These are phyloP conservation scores for Tolypocladium pustulatum DNA, from an alignment of 2,329 filamentous ascomycete genomes.

Conservation along the genomic window DNA sequence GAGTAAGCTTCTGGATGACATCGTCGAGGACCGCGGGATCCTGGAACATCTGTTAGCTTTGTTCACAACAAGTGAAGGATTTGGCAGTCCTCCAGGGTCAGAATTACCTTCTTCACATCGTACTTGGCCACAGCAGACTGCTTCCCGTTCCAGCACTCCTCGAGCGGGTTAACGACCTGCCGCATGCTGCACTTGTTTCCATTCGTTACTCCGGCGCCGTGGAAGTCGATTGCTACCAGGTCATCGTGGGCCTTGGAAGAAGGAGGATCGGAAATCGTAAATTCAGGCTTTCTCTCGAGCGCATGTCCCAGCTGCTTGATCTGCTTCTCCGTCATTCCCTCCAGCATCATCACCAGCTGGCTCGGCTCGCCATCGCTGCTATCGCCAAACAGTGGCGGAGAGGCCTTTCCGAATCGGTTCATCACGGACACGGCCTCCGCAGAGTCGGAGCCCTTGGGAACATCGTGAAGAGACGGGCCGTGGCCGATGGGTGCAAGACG, in stretches of 20 bases:
- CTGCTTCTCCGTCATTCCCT: slow-evolving; percentile 40
- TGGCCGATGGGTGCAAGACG: slow-evolving; percentile 37
- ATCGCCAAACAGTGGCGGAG: slow-evolving; percentile 38
- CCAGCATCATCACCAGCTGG: slow-evolving; percentile 50
- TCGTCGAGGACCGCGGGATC: slow-evolving; percentile 29
- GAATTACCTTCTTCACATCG: slow-evolving; percentile 30
- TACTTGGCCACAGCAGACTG: slow-evolving; percentile 31
- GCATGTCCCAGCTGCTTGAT: slow-evolving; percentile 30
- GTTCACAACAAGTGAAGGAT: background rate
- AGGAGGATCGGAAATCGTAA: slow-evolving; percentile 36
- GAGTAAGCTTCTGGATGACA: slow-evolving; percentile 32
- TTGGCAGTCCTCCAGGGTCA: background rate
- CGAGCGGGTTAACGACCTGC: slow-evolving; percentile 30
- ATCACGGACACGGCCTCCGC: slow-evolving; percentile 45
- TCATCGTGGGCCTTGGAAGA: slow-evolving; percentile 30
- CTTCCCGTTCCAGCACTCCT: slow-evolving; percentile 33
- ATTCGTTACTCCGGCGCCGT: slow-evolving; percentile 24
- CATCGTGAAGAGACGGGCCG: slow-evolving; percentile 36
- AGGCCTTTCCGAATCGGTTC: slow-evolving; percentile 46
- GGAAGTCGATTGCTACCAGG: slow-evolving; percentile 31
- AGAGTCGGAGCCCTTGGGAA: slow-evolving; percentile 25
- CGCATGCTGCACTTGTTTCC: slow-evolving; percentile 25
- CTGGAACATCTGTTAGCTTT: slow-evolving; percentile 18
- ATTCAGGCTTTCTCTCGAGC: slow-evolving; percentile 29
- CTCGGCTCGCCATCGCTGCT: slow-evolving; percentile 22